Conservation (phyloP, 73 alveolate species). For the Uronychia setigera region DNA sequence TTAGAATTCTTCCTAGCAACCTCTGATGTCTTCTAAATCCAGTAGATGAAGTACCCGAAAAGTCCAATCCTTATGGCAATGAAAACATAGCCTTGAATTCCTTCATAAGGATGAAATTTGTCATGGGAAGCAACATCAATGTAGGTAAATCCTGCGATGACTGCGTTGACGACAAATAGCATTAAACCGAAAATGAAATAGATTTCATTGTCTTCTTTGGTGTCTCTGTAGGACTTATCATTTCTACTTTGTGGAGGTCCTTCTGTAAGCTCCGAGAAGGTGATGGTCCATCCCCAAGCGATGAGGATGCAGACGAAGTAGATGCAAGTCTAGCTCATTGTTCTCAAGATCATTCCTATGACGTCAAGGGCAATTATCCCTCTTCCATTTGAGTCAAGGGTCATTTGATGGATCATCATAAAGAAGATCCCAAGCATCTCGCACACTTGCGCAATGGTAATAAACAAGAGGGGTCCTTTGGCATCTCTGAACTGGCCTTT, state of each 20-base stretch:
- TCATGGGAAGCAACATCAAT: neutral
- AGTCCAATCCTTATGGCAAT: neutral
- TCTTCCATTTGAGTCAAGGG: neutral
- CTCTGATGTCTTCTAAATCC: neutral
- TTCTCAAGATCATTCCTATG: neutral
- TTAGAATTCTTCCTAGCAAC: neutral
- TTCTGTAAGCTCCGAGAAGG: neutral
- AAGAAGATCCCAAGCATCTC: neutral
- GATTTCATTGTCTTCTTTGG: neutral
- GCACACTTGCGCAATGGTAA: neutral
- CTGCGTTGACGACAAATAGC: neutral
- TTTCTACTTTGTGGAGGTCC: neutral
- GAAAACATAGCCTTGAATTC: neutral
- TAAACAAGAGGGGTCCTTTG: neutral
- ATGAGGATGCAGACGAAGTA: neutral
- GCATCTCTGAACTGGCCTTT: conserved; percentile 2
- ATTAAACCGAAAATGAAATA: neutral
- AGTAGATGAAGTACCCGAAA: neutral
- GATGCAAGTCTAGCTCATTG: neutral
- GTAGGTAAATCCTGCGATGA: neutral
- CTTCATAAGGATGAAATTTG: neutral
- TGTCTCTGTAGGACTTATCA: neutral
- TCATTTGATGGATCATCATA: neutral
- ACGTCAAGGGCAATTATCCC: neutral
- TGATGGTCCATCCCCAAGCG: conserved; percentile 1